Conservation (phyloP, 2,329 filamentous ascomycete species). For the Cladorrhinum sp. region DNA sequence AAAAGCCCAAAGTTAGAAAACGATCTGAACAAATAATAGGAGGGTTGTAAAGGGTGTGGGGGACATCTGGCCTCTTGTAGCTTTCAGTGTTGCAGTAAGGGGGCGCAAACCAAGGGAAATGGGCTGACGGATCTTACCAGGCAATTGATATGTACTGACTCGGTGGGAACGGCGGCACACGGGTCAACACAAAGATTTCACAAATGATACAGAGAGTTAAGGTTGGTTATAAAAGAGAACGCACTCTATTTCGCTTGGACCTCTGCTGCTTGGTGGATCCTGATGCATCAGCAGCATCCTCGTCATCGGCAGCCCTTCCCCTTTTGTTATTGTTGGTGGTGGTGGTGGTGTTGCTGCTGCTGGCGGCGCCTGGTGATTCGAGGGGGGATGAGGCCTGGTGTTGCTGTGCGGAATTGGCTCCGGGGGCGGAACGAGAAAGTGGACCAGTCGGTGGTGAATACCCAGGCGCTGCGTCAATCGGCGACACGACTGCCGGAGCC, state of each 20-base stretch:
- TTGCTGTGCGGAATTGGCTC: conserved; percentile 49
- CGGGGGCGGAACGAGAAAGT: conserved; percentile 37
- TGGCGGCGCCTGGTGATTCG: conserved; percentile 11
- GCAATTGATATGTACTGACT: conserved; percentile 59
- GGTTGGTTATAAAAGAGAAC: conserved; percentile 31
- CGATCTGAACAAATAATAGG: background rate
- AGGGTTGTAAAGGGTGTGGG: background rate
- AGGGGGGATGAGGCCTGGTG: conserved; percentile 17
- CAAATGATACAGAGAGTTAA: too few species aligned
- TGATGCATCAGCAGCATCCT: conserved; percentile 36
- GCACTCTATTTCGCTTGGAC: conserved; percentile 59
- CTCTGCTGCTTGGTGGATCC: conserved; percentile 47
- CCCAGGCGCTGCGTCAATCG: conserved; percentile 10
- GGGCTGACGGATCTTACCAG: conserved; percentile 44
- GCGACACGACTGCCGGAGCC: conserved; percentile 13
- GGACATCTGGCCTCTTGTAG: background rate
- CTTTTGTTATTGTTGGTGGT: conserved; percentile 35
- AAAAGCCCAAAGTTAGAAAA: conserved; percentile 11
- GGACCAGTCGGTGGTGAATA: conserved; percentile 19
- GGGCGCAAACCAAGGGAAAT: background rate
- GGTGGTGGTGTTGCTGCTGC: conserved; percentile 11
- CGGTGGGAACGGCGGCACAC: background rate
- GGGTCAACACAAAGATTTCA: background rate
- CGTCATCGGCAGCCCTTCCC: conserved; percentile 37
- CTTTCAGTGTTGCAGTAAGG: background rate